Base-by-base conservation (phyloP, 73 alveolate species). In the Paramecium tetraurelia region DNA sequence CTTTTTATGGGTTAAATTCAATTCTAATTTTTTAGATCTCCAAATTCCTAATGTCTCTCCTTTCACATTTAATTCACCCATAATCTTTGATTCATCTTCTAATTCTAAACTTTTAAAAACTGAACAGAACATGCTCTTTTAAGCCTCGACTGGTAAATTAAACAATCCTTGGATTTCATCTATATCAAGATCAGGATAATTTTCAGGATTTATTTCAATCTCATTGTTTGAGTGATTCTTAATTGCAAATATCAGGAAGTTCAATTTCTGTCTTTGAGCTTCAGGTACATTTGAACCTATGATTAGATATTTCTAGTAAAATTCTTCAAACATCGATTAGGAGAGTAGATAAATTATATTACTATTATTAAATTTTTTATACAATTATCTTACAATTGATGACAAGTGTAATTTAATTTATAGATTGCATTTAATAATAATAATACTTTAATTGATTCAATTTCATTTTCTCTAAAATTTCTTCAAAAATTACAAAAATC, bases 11-110 rank as follows among this genome's bases (percentile, higher is more conserved):
- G 86, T 72, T 72, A 72, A 72, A 36, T 72, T 72, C n/a, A 72
- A 40, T 72, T 72, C 86, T 72, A 72, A 72, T 20, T 72, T 72
- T 18, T 72, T 72, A 7, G 16, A 4, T 36, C 86, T 72, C 86
- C 86, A 72, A 16, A 72, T 72, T 4, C 86, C 86, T 2, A 72
- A n/a, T 35, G 86, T 72, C 59, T 72, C 86, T 12, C 86, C 86
- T 36, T 72, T 72, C 10, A 33, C 59, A 10, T 72, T 35, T 72
- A 72, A 72, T 72, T 72, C 57, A 33, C 86, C 86, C 12, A 36
- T 4, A 4, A 72, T 38, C 29, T 36, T 72, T 1, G 86, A 72
- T 18, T 72, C 86, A 21, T 72, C 86, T 9, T 35, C 86, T 27
- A 36, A 38, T 18, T 72, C 86, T 35, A 72, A 38, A 36, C 59